These are phyloP conservation scores for Naganishia onofrii DNA, from an alignment of 768 basidiomycete species.

Conservation along the genomic window DNA sequence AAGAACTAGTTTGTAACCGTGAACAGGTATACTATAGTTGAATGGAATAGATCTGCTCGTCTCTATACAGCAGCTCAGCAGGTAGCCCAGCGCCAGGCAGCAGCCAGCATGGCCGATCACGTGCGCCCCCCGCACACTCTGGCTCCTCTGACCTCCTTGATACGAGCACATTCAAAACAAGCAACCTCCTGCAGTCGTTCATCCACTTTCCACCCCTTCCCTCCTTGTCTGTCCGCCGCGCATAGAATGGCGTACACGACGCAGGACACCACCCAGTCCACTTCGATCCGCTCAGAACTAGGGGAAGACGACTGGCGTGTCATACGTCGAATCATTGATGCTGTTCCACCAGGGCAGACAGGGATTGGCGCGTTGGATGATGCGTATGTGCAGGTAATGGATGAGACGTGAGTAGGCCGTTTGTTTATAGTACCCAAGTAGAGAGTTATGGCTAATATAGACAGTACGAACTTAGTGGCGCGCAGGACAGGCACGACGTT, in stretches of 20 bases:
- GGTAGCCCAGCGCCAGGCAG: no score
- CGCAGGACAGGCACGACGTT: conserved; percentile 20
- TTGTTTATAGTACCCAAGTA: no score
- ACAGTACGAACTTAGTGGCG: not conserved
- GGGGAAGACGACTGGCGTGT: conserved; percentile 27
- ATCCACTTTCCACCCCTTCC: not conserved
- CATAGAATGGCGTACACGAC: conserved; percentile 13
- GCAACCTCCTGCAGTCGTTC: not conserved
- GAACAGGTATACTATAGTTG: no score
- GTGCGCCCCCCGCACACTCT: not conserved
- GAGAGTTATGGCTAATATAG: not conserved
- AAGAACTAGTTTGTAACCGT: no score
- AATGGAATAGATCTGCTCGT: no score
- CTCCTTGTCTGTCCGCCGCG: not conserved
- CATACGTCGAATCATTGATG: conserved; percentile 28
- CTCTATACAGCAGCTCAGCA: no score
- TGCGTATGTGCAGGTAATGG: conserved; percentile 30
- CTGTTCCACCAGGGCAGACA: conserved; percentile 27
- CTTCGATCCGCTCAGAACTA: conserved; percentile 13
- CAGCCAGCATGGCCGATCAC: not conserved
- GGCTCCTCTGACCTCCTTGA: no score
- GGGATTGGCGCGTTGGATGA: conserved; percentile 22
- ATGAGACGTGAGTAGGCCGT: conserved; percentile 21
- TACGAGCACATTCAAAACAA: conserved; percentile 16
- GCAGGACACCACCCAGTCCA: conserved; percentile 1